Base-by-base conservation (phyloP, 2,329 filamentous ascomycete genomes). In the Anthostomella pinea region DNA sequence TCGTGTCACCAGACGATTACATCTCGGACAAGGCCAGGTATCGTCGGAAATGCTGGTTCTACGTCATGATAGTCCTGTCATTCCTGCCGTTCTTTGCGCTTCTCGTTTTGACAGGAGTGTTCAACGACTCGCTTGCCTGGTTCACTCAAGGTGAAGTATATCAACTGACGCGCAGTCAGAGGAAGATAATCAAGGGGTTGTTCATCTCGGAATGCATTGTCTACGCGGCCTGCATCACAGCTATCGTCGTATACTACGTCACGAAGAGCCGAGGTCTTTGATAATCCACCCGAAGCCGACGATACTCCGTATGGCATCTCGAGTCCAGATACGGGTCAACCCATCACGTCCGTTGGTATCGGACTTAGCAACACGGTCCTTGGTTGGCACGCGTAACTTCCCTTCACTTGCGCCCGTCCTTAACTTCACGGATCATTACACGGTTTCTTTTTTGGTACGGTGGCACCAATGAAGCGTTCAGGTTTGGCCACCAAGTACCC, bases 21-120 rank as follows among this genome's bases (percentile, higher is more conserved):
- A 41, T 55, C 8, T 52, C 55, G 2, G 46, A 50, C 4, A 41
- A 53, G 8, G 53, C 54, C 4, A 51, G 63, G 10, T 43, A 44
- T 11, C 58, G 57, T 9, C 64, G 65, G 13, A 52, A 48, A 3
- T 36, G 41, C 0, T 64, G 67, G 33, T 75, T 73, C 45, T 47
- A 56, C 7, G 27, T 52, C 9, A 63, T 73, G 42, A 49, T 65
- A 28, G 19, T 56, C 1, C 30, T 71, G 26, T 67, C 65, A 13
- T 35, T 69, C 1, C 62, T 77, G n/a, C 73, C 73, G 0, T 68
- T 76, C 30, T 53, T 72, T 8, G 65, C 69, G 0, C 39, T 72
- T 1, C 48, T 75, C 6, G 66, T 68, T 1, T 59, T 73, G 17
- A 58, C 51, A 8, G 70, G 71, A 8, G 61, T 56, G 9, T 68